phyloP scores from a whole-genome alignment of 73 alveolate species.

The Tetrahymena thermophila region DNA sequence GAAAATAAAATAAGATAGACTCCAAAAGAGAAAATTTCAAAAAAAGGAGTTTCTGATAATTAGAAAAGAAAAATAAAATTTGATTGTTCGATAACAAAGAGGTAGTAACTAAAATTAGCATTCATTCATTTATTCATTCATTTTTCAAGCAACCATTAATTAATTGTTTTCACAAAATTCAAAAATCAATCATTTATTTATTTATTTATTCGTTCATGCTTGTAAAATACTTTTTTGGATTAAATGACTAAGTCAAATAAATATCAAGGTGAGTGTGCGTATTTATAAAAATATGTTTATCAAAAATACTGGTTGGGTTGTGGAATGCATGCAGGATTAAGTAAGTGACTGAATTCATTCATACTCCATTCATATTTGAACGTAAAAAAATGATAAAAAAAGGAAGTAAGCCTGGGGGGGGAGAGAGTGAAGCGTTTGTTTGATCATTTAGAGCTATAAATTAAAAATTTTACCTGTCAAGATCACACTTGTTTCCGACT shows the following conservation, averaged over 20 bases:
- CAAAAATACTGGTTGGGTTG: neutral
- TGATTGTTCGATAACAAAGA: neutral
- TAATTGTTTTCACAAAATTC: neutral
- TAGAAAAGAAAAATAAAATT: neutral
- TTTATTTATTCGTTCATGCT: neutral
- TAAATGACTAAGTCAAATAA: neutral
- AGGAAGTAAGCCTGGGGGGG: conserved; percentile 1
- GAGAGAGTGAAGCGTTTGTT: neutral
- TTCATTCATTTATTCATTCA: too few species aligned
- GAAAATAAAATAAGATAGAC: neutral
- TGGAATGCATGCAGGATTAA: neutral
- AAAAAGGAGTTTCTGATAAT: neutral
- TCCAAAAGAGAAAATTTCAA: neutral
- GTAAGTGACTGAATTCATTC: neutral
- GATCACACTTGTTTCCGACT: neutral
- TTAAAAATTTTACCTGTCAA: neutral
- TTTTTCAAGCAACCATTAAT: neutral
- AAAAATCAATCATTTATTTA: neutral
- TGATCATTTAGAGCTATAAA: neutral
- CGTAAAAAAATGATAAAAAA: neutral
- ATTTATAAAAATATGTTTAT: too few species aligned
- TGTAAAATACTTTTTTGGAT: neutral
- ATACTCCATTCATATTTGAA: neutral
- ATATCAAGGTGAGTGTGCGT: neutral
- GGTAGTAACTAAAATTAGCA: neutral